A percentile compares a stretch with the other conserved stretches of the same genome.
These are phyloP conservation scores for Jaapia argillacea DNA, from an alignment of 768 basidiomycete species.

Conservation along the genomic window DNA sequence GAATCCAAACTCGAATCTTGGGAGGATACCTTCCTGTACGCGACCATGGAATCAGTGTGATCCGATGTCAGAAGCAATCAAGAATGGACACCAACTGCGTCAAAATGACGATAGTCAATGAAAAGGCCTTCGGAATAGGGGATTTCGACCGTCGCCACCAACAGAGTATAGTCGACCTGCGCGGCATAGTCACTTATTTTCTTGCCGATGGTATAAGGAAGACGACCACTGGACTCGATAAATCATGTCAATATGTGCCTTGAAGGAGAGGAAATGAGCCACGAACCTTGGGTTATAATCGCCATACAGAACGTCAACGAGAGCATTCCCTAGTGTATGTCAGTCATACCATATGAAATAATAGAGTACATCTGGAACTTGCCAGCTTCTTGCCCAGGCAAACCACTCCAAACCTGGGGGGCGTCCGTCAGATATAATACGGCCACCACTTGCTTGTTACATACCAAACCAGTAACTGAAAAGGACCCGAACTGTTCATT, in stretches of 20 bases:
- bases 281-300: constrained; percentile 50
- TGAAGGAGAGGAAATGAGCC: no score
- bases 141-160: constrained; percentile 31
- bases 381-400: constrained; percentile 71
- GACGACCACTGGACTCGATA: constrained; percentile 32
- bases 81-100: constrained; percentile 17
- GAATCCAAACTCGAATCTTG: constrained; percentile 60
- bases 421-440: no score
- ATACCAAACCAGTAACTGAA: not conserved
- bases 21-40: constrained; percentile 27
- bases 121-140: constrained; percentile 49
- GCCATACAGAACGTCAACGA: constrained; percentile 74
- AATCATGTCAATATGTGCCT: no score
- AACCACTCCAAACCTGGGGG: constrained; percentile 36
- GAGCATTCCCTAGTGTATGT: constrained; percentile 34
- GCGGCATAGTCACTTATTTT: constrained; percentile 38
- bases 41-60: not conserved
- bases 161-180: constrained; percentile 21
- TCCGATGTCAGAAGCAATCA: not conserved
- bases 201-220: constrained; percentile 73
- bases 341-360: no score
- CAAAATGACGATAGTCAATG: constrained; percentile 52
- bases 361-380: not conserved
- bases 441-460: no score
- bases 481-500: not conserved